A percentile compares a stretch with the other conserved stretches of the same genome.
phyloP scores from a whole-genome alignment of 352 stramenopile species.

The Phytophthora capsici region DNA sequence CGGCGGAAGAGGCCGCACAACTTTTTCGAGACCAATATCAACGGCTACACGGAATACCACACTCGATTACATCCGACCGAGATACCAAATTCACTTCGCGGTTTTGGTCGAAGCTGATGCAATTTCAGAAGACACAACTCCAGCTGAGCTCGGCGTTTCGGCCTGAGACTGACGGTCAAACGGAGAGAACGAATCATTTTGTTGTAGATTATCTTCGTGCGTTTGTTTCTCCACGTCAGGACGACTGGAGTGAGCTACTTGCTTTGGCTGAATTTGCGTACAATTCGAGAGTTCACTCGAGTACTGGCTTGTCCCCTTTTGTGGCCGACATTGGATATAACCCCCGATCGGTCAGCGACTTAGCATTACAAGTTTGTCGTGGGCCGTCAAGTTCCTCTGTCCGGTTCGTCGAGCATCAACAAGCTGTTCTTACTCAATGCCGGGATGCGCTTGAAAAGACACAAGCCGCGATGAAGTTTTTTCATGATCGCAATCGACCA shows the following conservation, averaged over 20 bases:
- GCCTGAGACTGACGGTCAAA: constrained; percentile 13
- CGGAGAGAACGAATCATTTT: constrained; percentile 3
- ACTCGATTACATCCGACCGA: constrained; percentile 10
- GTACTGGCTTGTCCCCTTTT: neutral
- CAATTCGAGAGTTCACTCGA: neutral
- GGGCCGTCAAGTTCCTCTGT: neutral
- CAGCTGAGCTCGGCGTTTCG: constrained; percentile 7
- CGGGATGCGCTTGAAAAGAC: constrained; percentile 6
- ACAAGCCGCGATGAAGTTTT: constrained; percentile 2
- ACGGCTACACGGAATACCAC: neutral
- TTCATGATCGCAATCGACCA: constrained; percentile 4
- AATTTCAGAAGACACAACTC: constrained; percentile 4
- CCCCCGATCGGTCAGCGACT: constrained; percentile 5
- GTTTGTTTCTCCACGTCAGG: constrained; percentile 5
- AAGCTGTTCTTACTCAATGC: constrained; percentile 4
- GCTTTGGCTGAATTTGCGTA: constrained; percentile 8
- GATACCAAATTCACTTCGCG: constrained; percentile 14
- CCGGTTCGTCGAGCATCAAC: constrained; percentile 1
- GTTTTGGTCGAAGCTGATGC: constrained; percentile 1
- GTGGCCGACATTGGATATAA: constrained; percentile 3
- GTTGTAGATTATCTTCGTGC: constrained; percentile 7
- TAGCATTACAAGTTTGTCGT: neutral
- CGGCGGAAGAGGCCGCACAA: neutral
- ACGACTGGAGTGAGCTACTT: constrained; percentile 8
- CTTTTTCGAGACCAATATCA: constrained; percentile 3